Evolutionary conservation across 2,329 filamentous ascomycete species (phyloP), one percentile per base, ranked within the genome.

Genomic region (Cercospora sp.): DNA sequence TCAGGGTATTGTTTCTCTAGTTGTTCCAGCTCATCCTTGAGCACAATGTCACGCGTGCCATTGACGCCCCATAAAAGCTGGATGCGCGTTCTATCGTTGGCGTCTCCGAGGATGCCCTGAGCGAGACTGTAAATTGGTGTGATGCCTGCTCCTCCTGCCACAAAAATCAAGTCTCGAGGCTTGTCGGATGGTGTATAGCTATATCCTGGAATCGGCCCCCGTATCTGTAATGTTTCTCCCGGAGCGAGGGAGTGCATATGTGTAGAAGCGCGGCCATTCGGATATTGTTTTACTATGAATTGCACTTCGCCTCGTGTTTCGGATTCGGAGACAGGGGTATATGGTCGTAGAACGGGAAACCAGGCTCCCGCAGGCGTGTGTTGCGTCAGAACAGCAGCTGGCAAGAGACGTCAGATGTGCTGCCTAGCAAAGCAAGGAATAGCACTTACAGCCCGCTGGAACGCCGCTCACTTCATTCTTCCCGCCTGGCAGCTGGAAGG

Each of bases 61-160:
- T 91, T 90, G 67, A 87, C 88, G 36, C 89, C 90, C 73, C 88
- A 90, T 0, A 92, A 80, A 0, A 92, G 82, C 0, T 86, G 87
- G 53, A 92, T 82, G 63, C 83, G 83, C 1, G 90, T 92, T 67
- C 80, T 81, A 72, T 92, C 90, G 1, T 82, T 78, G 0, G 87
- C 84, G 55, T 80, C 77, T n/a, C 90, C 80, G 28, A 78, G 73
- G 8, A 77, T 76, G 26, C 71, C 73, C 53, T 70, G 71, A 3
- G 74, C 70, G 5, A 77, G 70, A 28, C 72, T 74, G 69, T 75
- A 91, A 71, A 90, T 84, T 0, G 90, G 90, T 0, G 90, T 92
- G 70, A 93, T 91, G 18, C 90, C 90, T 0, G 89, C 89, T 12
- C 90, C 90, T 55, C 90, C 90, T 0, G 90, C 90, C 53, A 92